phyloP scores from a whole-genome alignment of 164 flowering plant species.

The Macadamia tetraphylla region DNA sequence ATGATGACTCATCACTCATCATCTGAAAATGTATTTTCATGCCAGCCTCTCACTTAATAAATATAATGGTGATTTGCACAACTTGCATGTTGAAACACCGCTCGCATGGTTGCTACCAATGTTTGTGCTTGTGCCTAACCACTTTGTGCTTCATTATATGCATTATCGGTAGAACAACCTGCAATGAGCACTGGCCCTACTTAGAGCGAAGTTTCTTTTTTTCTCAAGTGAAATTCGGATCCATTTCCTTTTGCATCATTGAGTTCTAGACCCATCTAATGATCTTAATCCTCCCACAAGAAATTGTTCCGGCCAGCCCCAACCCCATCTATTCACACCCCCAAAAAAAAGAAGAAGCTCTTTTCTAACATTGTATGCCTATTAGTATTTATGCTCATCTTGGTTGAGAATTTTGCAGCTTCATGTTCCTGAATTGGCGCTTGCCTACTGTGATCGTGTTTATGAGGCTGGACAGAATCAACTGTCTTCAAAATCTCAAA shows the following conservation, averaged over 20 bases:
- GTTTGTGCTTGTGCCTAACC: not conserved
- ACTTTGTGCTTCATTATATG: not conserved
- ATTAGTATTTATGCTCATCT: constrained; percentile 6
- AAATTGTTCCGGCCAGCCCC: too few relatives aligned
- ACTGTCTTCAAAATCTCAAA: constrained; percentile 41
- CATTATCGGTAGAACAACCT: not conserved
- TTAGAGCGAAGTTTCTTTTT: too few relatives aligned
- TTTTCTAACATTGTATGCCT: not conserved
- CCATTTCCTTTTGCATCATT: too few relatives aligned
- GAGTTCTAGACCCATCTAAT: too few relatives aligned
- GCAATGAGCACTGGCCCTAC: not conserved
- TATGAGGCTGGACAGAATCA: constrained; percentile 56
- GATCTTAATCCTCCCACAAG: too few relatives aligned
- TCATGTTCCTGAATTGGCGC: constrained; percentile 84
- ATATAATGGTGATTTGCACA: not conserved
- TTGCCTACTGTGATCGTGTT: constrained; percentile 89
- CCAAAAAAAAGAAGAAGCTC: too few relatives aligned
- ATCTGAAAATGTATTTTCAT: not conserved
- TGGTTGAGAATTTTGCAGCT: constrained; percentile 46
- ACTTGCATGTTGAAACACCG: not conserved
- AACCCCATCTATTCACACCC: too few relatives aligned
- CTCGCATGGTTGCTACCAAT: not conserved
- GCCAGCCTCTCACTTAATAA: not conserved
- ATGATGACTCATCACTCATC: not conserved
- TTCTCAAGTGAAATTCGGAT: too few relatives aligned